Evolutionary conservation across 1,284 basidiomycete species (phyloP).

Genomic region (Waitea zeae): DNA sequence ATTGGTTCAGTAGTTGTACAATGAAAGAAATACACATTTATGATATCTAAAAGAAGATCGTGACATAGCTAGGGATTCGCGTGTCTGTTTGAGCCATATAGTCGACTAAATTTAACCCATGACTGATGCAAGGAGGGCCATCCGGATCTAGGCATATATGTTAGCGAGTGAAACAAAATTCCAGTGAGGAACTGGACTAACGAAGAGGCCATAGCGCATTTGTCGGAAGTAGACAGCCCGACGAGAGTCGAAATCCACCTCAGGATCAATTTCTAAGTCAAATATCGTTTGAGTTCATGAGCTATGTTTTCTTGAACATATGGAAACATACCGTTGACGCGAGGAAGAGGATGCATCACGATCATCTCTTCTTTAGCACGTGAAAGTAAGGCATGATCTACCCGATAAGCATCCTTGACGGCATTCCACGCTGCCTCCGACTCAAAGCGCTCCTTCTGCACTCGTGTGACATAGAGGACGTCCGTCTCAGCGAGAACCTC

Average conservation of each 20-base stretch:
- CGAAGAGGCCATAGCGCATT: constrained; percentile 96
- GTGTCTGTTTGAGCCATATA: too few relatives aligned
- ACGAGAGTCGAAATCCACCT: constrained; percentile 92
- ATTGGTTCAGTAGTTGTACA: too few relatives aligned
- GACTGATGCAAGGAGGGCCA: constrained; percentile 61
- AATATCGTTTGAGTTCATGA: too few relatives aligned
- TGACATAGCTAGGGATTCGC: too few relatives aligned
- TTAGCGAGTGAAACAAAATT: background rate
- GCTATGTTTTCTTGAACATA: too few relatives aligned
- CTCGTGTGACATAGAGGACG: constrained; percentile 91
- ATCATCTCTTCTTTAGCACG: constrained; percentile 94
- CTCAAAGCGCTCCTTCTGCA: constrained; percentile 91
- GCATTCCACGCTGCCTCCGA: constrained; percentile 73
- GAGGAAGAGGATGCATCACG: constrained; percentile 94
- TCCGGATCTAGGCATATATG: constrained; percentile 35
- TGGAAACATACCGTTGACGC: constrained; percentile 72
- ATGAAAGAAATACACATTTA: too few relatives aligned
- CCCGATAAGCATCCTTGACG: constrained; percentile 86
- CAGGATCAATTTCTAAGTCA: constrained; percentile 80
- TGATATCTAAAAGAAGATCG: too few relatives aligned
- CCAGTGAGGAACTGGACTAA: constrained; percentile 21
- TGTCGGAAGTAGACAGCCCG: constrained; percentile 97
- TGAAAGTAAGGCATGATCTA: constrained; percentile 86
- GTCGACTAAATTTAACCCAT: constrained; percentile 32
- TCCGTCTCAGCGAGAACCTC: constrained; percentile 89